These are phyloP conservation scores for Xylaria castorea DNA, from an alignment of 495 filamentous ascomycete genomes.

Conservation along the genomic window DNA sequence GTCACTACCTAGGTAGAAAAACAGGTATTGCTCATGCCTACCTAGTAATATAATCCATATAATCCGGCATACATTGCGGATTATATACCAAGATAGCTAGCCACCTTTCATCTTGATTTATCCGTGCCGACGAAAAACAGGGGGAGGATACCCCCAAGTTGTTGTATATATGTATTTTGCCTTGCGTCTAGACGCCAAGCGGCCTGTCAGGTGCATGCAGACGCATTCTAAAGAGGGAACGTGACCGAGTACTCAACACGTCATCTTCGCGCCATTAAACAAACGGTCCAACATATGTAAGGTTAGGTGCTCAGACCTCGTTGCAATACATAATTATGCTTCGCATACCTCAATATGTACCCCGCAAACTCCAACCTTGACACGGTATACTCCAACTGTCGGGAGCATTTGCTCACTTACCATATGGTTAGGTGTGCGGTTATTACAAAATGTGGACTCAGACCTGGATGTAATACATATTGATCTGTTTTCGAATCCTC, in stretches of 20 bases:
- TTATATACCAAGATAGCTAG: background rate
- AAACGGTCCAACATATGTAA: conserved; percentile 4
- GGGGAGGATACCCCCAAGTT: background rate
- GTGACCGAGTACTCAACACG: conserved; percentile 19
- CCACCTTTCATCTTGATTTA: background rate
- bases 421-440: background rate
- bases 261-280: conserved; percentile 11
- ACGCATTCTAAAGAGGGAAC: conserved; percentile 17
- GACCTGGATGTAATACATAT: background rate
- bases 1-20: background rate
- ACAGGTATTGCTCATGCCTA: background rate
- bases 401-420: background rate
- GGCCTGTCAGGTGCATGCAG: conserved; percentile 13
- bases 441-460: background rate
- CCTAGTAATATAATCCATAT: background rate
- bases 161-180: background rate
- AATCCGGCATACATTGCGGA: background rate
- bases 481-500: background rate
- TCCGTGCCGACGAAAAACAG: background rate
- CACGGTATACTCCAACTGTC: conserved; percentile 14
- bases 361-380: conserved; percentile 18
- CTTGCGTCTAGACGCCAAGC: background rate
- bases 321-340: background rate
- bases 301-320: conserved; percentile 15
- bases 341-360: conserved; percentile 9